phyloP scores from a whole-genome alignment of 345 rosid genomes.

The Acer negundo region DNA sequence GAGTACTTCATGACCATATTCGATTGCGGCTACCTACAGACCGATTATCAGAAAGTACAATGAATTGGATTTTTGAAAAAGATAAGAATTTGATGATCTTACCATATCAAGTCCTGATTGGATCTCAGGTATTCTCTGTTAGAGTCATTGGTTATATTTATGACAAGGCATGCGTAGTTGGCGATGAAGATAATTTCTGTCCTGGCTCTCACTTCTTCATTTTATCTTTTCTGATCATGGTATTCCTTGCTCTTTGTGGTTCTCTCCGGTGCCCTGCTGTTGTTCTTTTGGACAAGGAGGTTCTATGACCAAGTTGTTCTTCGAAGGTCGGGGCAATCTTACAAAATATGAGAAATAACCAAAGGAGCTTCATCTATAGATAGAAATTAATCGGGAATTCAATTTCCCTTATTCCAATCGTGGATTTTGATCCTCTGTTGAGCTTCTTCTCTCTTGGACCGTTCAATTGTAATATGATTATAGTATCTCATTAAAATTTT shows the following conservation, averaged over 20 bases:
- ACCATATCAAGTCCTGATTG: too few species aligned
- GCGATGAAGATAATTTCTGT: slow-evolving; percentile 33
- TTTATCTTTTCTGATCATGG: slow-evolving; percentile 51
- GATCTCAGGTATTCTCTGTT: slow-evolving; percentile 37
- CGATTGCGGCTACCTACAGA: too few species aligned
- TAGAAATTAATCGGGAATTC: too few species aligned
- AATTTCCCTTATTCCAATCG: too few species aligned
- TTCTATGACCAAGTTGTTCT: slow-evolving; percentile 39
- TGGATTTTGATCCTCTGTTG: too few species aligned
- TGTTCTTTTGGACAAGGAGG: slow-evolving; percentile 42
- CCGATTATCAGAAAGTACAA: too few species aligned
- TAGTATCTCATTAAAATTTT: too few species aligned
- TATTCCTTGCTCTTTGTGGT: slow-evolving; percentile 39
- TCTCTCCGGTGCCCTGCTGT: slow-evolving; percentile 37
- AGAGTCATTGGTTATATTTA: slow-evolving; percentile 50
- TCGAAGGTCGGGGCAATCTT: slow-evolving; percentile 25
- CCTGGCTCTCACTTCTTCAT: slow-evolving; percentile 46
- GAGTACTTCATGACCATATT: too few species aligned
- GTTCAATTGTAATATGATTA: too few species aligned
- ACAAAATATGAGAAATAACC: not conserved
- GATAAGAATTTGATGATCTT: too few species aligned
- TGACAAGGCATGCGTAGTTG: slow-evolving; percentile 41
- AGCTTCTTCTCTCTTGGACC: too few species aligned
- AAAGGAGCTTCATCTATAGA: not conserved
- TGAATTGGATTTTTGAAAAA: too few species aligned